These are phyloP conservation scores for Eucalyptus sp. DNA, from an alignment of 345 rosid genomes.

Conservation along the genomic window DNA sequence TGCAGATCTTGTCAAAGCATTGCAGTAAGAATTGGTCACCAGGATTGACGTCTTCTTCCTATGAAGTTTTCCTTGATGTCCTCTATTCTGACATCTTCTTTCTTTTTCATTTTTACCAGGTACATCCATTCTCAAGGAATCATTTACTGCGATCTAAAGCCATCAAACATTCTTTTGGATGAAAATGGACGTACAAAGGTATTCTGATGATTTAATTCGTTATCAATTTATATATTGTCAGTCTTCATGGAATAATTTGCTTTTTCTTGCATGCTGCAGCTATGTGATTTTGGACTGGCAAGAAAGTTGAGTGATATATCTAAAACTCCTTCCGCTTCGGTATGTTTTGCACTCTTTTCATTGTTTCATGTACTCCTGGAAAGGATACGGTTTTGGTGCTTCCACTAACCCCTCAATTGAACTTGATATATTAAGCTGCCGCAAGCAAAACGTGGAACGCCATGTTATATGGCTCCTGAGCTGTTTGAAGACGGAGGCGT, in stretches of 20 bases:
- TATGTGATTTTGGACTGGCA: conserved; percentile 95
- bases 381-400: background rate
- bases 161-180: conserved; percentile 89
- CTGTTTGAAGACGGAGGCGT: conserved; percentile 95
- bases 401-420: background rate
- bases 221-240: background rate
- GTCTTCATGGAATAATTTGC: background rate
- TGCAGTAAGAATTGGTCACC: conserved; percentile 49
- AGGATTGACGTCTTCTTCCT: background rate
- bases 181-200: conserved; percentile 93
- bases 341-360: conserved; percentile 8
- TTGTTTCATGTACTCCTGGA: background rate
- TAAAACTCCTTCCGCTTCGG: conserved; percentile 58
- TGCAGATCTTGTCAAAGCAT: conserved; percentile 61
- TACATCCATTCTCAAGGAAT: conserved; percentile 85
- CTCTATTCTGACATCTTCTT: background rate
- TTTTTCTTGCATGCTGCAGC: conserved; percentile 37
- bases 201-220: background rate
- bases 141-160: conserved; percentile 89
- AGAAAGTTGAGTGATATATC: conserved; percentile 71
- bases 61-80: background rate
- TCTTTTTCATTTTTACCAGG: conserved; percentile 20
- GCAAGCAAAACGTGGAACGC: conserved; percentile 97
- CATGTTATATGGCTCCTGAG: conserved; percentile 99
- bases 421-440: conserved; percentile 26